These are phyloP conservation scores for Akanthomyces lecanii DNA, from an alignment of 2,329 filamentous ascomycete genomes.

Conservation along the genomic window DNA sequence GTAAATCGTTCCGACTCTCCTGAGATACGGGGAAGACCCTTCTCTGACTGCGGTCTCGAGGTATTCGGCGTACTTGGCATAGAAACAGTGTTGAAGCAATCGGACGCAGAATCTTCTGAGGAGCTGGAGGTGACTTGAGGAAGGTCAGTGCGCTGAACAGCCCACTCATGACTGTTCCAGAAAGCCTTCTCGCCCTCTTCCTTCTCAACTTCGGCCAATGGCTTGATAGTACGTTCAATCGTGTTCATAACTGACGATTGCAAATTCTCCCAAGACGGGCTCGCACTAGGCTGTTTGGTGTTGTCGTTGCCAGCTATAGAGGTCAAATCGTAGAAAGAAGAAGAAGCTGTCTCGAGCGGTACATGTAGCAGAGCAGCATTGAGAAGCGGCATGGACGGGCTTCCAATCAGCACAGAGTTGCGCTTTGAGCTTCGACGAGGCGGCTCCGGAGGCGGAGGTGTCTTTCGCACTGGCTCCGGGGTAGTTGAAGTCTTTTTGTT, in stretches of 20 bases:
- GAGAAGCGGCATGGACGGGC: constrained; percentile 10
- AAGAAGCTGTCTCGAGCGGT: background rate
- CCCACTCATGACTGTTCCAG: constrained; percentile 15
- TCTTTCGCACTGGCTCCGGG: background rate
- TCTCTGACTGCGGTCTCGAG: constrained; percentile 39
- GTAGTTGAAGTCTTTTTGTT: background rate
- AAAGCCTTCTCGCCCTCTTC: constrained; percentile 12
- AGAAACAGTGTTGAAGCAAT: constrained; percentile 34
- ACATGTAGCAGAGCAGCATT: background rate
- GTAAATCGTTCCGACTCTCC: constrained; percentile 4
- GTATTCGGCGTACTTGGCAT: constrained; percentile 37
- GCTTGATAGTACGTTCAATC: constrained; percentile 19
- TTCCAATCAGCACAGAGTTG: constrained; percentile 19
- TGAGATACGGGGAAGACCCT: constrained; percentile 24
- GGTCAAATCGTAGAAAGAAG: background rate
- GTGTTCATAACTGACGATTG: constrained; percentile 21
- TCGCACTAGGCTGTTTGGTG: constrained; percentile 11
- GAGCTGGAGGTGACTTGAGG: constrained; percentile 26
- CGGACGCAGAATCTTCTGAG: constrained; percentile 36
- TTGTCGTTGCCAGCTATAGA: background rate
- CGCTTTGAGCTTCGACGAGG: constrained; percentile 28
- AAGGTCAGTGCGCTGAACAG: constrained; percentile 17
- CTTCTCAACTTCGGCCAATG: constrained; percentile 7
- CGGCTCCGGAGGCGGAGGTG: constrained; percentile 24
- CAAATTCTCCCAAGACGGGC: constrained; percentile 21